Base-by-base conservation (phyloP, 2,329 filamentous ascomycete genomes). In the Rhytidhysteron rufulum region DNA sequence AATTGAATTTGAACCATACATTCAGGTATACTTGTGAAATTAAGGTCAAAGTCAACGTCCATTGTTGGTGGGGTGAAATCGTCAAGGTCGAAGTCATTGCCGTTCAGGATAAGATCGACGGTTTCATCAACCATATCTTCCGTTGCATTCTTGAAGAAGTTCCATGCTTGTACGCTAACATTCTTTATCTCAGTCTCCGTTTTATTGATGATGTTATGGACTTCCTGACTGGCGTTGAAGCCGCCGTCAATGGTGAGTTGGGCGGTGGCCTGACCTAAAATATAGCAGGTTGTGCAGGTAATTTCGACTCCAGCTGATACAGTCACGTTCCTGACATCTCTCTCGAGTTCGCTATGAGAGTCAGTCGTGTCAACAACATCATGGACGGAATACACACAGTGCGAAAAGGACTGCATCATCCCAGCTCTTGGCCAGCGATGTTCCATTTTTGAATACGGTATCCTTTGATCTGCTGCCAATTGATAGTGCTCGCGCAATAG, bases 231-330 rank as follows among this genome's bases (percentile, higher is more conserved):
- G 17, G 62, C 48, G 37, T 76, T 68, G 52, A 76, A 71, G 4
- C 63, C 52, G 6, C 62, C 61, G 3, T 63, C 57, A 7, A 75
- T 60, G 1, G 57, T 67, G 18, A 79, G 56, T 16, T 68, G 53
- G 2, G 69, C 70, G 8, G 55, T 68, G 9, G 70, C 72, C 4
- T 49, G 54, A 31, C 73, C 74, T 41, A 72, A 73, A 40, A 78
- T 54, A 50, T 78, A 79, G 49, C 76, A 79, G 4, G 59, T 71
- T 4, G 59, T 64, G 51, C 74, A 77, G 9, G 62, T 60, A 24
- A 75, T 65, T 35, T 73, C 60, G n/a, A 75, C 49, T 3, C 56
- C 47, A 16, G 43, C 49, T 10, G 34, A 31, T 7, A 53, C 31
- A 4, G 53, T 41, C 9, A 52, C 39, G 5, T 54, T 57, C 3